Percentiles rank a stretch among this genome's conserved stretches.
These are phyloP conservation scores for Aspergillus piperis DNA, from an alignment of 2,329 filamentous ascomycete species.

Conservation along the genomic window DNA sequence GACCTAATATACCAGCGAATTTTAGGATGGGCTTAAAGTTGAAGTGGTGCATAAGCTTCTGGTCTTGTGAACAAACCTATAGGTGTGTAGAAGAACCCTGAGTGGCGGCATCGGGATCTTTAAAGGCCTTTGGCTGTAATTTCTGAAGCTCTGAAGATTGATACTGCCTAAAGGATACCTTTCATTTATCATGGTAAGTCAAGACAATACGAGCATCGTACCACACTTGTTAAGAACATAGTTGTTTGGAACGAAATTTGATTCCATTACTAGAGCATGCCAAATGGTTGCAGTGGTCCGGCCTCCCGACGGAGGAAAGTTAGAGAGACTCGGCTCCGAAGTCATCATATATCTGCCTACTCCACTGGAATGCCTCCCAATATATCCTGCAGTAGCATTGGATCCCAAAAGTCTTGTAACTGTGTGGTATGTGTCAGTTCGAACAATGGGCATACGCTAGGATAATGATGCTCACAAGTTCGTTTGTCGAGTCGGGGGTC, in stretches of 20 bases:
- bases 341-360: background rate
- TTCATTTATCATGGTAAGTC: background rate
- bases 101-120: background rate
- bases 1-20: no score
- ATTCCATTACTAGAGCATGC: no score
- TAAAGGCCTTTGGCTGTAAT: background rate
- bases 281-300: no score
- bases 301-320: no score
- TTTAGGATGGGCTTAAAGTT: no score
- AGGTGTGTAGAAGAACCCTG: no score
- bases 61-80: no score
- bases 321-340: background rate
- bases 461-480: background rate
- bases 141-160: background rate
- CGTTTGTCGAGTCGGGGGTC: constrained; percentile 2
- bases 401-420: constrained; percentile 9
- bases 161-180: background rate
- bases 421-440: background rate
- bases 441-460: background rate
- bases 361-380: background rate
- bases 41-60: no score
- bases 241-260: no score
- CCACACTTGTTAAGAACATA: no score
- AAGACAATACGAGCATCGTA: background rate
- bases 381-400: constrained; percentile 2